Evolutionary conservation across 108 stramenopile genomes (phyloP), one percentile per base, ranked within the genome.

Genomic region (Skeletonema potamos): DNA sequence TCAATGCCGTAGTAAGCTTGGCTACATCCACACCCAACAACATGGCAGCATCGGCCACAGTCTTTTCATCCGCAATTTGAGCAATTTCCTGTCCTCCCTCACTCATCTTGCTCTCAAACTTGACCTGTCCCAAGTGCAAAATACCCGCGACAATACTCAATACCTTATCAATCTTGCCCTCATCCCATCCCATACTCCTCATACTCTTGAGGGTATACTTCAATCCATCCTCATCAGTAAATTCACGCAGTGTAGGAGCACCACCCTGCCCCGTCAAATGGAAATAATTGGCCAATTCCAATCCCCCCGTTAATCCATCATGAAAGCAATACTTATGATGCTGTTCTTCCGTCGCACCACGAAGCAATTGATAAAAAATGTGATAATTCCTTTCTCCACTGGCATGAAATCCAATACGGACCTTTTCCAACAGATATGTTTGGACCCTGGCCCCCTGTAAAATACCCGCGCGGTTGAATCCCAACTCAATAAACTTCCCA

Each of bases 401-500:
- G 17, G 90, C 92, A 76, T 97, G 96, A 37, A 89, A 92, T 11
- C 92, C 93, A 12, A 96, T 60, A 60, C 97, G 91, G 28, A 99
- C 99, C 84, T 98, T 98, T 70, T 99, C 99, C 13, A 99, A 80
- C 2, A 99, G 86, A 66, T 99, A 99, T 0, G 98, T 98, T 70
- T 94, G 87, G 54, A 99, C 96, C 32, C 85, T 89, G 58, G 97
- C 98, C 41, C 98, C 96, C 66, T 93, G 78, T 18, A 99, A 82
- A 17, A 85, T 86, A 9, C 98, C 98, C 15, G 92, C 90, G 9
- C 86, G 73, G 68, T 89, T 86, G 81, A 98, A 98, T 33, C 96
- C 95, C 32, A 99, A 83, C 77, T 98, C 91, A 79, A 98, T 98
- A 84, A 97, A 96, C 91, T 99, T 99, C 30, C 99, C 99, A 77